Evolutionary conservation across 2,329 filamentous ascomycete species (phyloP).

Genomic region (Exophiala xenobiotica): DNA sequence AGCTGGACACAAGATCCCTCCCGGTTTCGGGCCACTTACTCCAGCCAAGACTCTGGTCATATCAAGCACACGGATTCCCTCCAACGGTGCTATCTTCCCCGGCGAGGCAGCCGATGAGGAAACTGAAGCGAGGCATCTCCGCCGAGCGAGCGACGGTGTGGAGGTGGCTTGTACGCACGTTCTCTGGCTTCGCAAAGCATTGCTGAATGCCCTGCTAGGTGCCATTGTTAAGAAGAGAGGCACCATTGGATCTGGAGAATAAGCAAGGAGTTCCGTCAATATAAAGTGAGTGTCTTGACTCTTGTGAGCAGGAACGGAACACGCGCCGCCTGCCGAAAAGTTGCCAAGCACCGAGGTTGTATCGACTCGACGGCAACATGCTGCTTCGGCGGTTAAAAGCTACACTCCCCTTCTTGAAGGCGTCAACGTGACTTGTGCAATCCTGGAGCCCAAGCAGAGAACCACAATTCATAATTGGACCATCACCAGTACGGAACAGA

Average conservation of each 20-base stretch:
- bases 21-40: conserved; percentile 54
- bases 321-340: conserved; percentile 1
- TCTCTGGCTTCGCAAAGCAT: not conserved
- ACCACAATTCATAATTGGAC: no score
- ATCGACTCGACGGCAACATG: no score
- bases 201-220: conserved; percentile 10
- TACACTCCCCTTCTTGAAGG: no score
- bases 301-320: not conserved
- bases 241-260: no score
- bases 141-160: not conserved
- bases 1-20: not conserved
- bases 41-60: conserved; percentile 96
- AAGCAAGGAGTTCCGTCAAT: no score
- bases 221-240: conserved; percentile 1
- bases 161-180: not conserved
- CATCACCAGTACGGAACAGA: no score
- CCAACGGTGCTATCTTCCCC: conserved; percentile 57
- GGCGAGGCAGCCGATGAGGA: not conserved
- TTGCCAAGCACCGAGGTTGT: no score
- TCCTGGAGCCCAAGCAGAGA: no score
- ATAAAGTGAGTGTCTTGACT: not conserved
- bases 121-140: conserved; percentile 14
- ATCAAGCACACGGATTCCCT: conserved; percentile 85
- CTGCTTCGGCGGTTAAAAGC: no score
- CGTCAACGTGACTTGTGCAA: no score